These are phyloP conservation scores for Aspergillus pseudoterreus DNA, from an alignment of 2,329 filamentous ascomycete species.

Conservation along the genomic window DNA sequence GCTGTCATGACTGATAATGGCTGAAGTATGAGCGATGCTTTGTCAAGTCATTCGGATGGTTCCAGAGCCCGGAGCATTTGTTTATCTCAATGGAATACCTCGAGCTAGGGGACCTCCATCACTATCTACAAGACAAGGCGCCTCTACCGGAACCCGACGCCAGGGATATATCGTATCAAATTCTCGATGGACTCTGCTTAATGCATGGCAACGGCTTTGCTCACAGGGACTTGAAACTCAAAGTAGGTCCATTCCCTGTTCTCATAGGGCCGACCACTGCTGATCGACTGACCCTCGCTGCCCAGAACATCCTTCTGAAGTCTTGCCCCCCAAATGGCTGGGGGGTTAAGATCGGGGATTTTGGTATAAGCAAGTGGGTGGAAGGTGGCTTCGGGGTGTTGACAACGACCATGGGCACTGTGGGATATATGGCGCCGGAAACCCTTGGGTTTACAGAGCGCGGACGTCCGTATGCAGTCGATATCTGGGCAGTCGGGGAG, in stretches of 20 bases:
- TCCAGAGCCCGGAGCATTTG: not conserved
- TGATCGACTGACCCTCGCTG: not conserved
- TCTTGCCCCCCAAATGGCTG: not conserved
- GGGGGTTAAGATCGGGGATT: not conserved
- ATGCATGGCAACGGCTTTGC: not conserved
- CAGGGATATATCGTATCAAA: not conserved
- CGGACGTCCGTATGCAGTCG: too few species aligned
- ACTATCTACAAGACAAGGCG: not conserved
- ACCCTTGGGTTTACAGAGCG: not conserved
- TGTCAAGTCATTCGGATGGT: not conserved
- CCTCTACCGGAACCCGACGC: not conserved
- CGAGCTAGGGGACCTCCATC: not conserved
- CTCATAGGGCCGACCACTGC: not conserved
- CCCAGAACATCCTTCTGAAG: too few species aligned
- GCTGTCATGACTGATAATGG: too few species aligned
- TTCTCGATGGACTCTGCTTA: not conserved
- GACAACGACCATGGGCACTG: not conserved
- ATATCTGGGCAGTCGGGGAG: too few species aligned
- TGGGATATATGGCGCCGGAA: not conserved
- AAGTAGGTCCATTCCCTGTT: not conserved
- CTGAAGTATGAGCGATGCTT: not conserved
- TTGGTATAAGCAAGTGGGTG: not conserved
- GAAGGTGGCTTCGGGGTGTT: not conserved
- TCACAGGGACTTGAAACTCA: not conserved
- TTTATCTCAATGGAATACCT: not conserved